Percentiles rank a stretch among this genome's conserved stretches.
These are phyloP conservation scores for Fusarium sp. DNA, from an alignment of 2,329 filamentous ascomycete species.

Conservation along the genomic window DNA sequence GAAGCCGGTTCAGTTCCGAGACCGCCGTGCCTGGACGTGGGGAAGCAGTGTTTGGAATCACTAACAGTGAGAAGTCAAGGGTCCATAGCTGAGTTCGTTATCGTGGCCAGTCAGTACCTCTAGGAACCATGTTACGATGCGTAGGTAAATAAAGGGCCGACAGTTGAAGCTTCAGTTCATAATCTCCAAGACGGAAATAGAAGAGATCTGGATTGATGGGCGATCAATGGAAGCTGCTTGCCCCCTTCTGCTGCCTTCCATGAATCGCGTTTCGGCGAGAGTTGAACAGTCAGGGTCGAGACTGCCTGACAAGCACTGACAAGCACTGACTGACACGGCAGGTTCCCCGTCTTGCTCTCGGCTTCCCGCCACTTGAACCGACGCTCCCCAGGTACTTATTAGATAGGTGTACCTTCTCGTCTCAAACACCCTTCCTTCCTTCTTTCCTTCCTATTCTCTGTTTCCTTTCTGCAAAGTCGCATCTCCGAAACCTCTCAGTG, in stretches of 20 bases:
- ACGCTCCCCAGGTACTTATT: conserved; percentile 33
- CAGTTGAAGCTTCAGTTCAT: background rate
- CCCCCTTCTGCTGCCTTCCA: conserved; percentile 36
- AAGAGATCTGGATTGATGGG: background rate
- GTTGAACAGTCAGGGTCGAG: conserved; percentile 21
- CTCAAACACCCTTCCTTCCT: conserved; percentile 2
- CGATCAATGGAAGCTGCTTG: conserved; percentile 9
- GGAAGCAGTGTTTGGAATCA: conserved; percentile 25
- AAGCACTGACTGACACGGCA: conserved; percentile 29
- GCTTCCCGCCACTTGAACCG: conserved; percentile 35
- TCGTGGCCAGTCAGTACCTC: background rate
- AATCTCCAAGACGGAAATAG: background rate
- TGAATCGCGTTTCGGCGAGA: conserved; percentile 31
- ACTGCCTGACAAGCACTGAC: conserved; percentile 20
- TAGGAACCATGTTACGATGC: background rate
- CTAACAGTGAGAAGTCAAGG: background rate
- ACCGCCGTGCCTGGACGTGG: conserved; percentile 17
- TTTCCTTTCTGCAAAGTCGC: conserved; percentile 24
- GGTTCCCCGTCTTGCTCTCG: conserved; percentile 27
- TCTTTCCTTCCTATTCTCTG: conserved; percentile 12
- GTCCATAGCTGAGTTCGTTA: background rate
- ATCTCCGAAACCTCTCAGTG: conserved; percentile 19
- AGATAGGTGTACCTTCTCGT: conserved; percentile 17
- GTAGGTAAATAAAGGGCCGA: background rate
- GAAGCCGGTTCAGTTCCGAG: conserved; percentile 29